Evolutionary conservation across 306 rosid species (phyloP).

Genomic region (Vigna reflexopilosa): DNA sequence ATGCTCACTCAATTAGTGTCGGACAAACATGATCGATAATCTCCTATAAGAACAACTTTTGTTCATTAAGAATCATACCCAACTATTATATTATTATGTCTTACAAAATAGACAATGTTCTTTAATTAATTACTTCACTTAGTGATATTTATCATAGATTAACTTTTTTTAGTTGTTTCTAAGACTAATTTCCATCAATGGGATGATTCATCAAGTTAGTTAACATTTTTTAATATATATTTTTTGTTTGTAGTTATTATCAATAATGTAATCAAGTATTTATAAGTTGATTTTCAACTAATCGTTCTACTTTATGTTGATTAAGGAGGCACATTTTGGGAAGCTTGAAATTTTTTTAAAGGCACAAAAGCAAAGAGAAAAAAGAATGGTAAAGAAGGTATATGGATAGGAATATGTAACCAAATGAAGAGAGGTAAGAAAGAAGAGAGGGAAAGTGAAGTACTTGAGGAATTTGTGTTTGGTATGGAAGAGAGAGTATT

Average conservation of each 20-base stretch:
- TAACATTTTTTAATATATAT: too few relatives aligned
- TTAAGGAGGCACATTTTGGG: too few relatives aligned
- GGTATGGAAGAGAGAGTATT: constrained; percentile 20
- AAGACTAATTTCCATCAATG: too few relatives aligned
- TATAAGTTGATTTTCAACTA: too few relatives aligned
- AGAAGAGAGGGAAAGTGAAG: neutral
- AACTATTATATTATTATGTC: too few relatives aligned
- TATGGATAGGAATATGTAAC: constrained; percentile 27
- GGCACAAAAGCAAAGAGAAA: constrained; percentile 5
- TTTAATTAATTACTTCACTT: neutral
- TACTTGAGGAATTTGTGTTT: constrained; percentile 24
- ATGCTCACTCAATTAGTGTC: constrained; percentile 38
- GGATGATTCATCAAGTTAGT: too few relatives aligned
- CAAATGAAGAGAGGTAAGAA: constrained; percentile 42
- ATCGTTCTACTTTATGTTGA: too few relatives aligned
- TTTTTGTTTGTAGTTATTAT: too few relatives aligned
- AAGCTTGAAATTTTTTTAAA: neutral
- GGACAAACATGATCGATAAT: constrained; percentile 31
- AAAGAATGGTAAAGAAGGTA: constrained; percentile 15
- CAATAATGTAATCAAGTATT: too few relatives aligned
- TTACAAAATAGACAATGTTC: too few relatives aligned
- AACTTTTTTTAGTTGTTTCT: neutral
- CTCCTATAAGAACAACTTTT: constrained; percentile 7
- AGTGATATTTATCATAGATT: neutral
- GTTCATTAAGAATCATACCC: neutral